Evolutionary conservation across 495 filamentous ascomycete genomes (phyloP).

Genomic region (Aspergillus incahuasiensis): DNA sequence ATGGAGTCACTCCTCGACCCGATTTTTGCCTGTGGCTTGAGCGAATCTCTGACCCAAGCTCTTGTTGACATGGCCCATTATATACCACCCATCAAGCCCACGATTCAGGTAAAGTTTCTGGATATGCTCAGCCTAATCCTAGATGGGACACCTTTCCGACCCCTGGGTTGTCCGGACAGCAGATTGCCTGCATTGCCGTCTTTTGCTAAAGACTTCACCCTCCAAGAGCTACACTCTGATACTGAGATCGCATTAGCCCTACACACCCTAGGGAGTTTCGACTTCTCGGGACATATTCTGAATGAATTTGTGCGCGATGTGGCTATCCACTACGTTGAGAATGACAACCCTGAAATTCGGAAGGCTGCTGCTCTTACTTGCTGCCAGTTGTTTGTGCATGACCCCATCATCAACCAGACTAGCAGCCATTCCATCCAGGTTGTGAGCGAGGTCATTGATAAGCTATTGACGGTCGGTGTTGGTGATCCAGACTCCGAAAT

Average conservation of each 20-base stretch:
- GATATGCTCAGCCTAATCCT: conserved; percentile 94
- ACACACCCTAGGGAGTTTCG: conserved; percentile 91
- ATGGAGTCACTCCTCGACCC: conserved; percentile 94
- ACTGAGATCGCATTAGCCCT: conserved; percentile 87
- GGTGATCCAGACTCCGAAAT: conserved; percentile 89
- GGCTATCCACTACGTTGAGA: conserved; percentile 95
- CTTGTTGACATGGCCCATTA: conserved; percentile 98
- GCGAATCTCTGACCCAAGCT: conserved; percentile 86
- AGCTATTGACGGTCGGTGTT: conserved; percentile 87
- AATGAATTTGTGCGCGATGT: conserved; percentile 99
- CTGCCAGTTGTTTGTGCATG: conserved; percentile 92
- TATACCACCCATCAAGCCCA: conserved; percentile 87
- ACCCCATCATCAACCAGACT: conserved; percentile 96
- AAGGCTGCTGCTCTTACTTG: conserved; percentile 94
- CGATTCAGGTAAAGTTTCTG: conserved; percentile 87
- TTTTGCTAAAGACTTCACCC: conserved; percentile 81
- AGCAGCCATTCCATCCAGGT: conserved; percentile 95
- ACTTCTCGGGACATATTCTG: conserved; percentile 88
- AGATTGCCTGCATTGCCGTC: conserved; percentile 64
- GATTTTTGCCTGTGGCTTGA: conserved; percentile 93
- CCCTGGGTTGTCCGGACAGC: conserved; percentile 79
- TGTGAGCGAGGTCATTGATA: conserved; percentile 95
- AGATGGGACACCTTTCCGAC: conserved; percentile 84
- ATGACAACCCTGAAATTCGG: conserved; percentile 87
- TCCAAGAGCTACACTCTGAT: conserved; percentile 61